Conservation (phyloP, 148 eudicot species). For the Silene uniflora region DNA sequence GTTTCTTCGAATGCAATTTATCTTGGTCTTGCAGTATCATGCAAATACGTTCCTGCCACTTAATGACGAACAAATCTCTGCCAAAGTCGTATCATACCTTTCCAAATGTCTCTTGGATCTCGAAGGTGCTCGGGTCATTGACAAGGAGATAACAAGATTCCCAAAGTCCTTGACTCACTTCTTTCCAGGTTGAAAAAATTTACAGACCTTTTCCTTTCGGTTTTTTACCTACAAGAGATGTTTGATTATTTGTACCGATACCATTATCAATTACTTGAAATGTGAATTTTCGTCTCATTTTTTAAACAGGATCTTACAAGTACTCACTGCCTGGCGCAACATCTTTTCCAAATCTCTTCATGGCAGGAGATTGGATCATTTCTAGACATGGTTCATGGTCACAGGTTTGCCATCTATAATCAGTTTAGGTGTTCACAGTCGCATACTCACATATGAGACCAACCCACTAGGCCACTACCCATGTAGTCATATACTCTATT, state of each 20-base stretch:
- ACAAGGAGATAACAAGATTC: slow-evolving; percentile 57
- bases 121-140: slow-evolving; percentile 38
- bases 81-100: slow-evolving; percentile 45
- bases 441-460: no score
- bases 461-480: not conserved
- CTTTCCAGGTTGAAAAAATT: slow-evolving; percentile 44
- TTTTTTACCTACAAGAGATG: not conserved
- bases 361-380: slow-evolving; percentile 86
- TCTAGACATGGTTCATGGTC: slow-evolving; percentile 75
- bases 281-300: not conserved
- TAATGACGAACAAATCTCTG: slow-evolving; percentile 53
- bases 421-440: not conserved
- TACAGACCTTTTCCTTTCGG: no score
- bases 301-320: slow-evolving; percentile 58
- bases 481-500: no score
- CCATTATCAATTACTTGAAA: not conserved
- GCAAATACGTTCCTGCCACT: slow-evolving; percentile 62
- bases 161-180: slow-evolving; percentile 59
- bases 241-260: not conserved
- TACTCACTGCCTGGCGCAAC: slow-evolving; percentile 65
- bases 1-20: slow-evolving; percentile 2
- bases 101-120: slow-evolving; percentile 53
- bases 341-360: slow-evolving; percentile 63
- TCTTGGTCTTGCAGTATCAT: slow-evolving; percentile 43
- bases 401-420: slow-evolving; percentile 37